Evolutionary conservation across 345 rosid genomes (phyloP).

Genomic region (Populus deltoides): DNA sequence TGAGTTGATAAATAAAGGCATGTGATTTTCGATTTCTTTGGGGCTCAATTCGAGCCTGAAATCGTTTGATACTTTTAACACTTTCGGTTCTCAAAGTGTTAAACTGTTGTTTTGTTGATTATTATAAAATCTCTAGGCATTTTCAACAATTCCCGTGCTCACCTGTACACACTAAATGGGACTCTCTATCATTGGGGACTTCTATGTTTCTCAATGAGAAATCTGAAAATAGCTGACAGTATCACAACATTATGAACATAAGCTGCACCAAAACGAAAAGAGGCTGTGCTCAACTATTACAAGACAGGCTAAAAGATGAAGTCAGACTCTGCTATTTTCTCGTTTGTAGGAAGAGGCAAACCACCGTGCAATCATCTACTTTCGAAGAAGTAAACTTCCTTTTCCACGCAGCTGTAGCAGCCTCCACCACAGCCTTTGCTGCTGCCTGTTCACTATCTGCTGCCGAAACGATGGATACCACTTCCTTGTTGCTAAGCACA

Average conservation of each 20-base stretch:
- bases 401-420: slow-evolving; percentile 60
- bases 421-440: slow-evolving; percentile 60
- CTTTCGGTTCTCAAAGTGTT: neutral
- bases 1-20: neutral
- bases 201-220: neutral
- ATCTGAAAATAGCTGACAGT: neutral
- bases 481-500: slow-evolving; percentile 69
- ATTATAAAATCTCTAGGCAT: neutral
- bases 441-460: slow-evolving; percentile 44
- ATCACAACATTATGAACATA: neutral
- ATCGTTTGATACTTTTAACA: neutral
- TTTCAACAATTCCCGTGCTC: neutral
- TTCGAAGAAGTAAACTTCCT: slow-evolving; percentile 54
- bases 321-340: slow-evolving; percentile 10
- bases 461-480: slow-evolving; percentile 43
- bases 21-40: neutral
- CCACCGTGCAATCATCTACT: slow-evolving; percentile 66
- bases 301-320: neutral
- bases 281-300: neutral
- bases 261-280: neutral
- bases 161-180: neutral
- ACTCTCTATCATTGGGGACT: too few relatives aligned
- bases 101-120: neutral
- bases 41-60: neutral
- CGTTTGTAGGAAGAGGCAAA: slow-evolving; percentile 55